Evolutionary conservation across 352 stramenopile genomes (phyloP).

Genomic region (Phytophthora sp.): DNA sequence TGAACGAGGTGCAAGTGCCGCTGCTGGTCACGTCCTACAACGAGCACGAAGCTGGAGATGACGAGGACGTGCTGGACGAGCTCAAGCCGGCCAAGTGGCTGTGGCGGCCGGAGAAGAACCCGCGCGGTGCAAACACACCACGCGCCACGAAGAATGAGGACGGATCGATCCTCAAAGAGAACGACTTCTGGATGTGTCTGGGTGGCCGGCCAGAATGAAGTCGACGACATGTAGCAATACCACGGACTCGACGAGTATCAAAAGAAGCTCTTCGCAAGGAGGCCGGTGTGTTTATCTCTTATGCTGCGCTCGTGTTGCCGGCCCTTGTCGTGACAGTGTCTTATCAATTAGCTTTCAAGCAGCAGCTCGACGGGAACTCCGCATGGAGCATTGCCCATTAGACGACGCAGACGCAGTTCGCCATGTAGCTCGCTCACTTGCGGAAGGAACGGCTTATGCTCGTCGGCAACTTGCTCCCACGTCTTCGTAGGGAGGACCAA

Average conservation of each 20-base stretch:
- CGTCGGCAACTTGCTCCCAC: slow-evolving; percentile 50
- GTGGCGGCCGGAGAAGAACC: slow-evolving; percentile 80
- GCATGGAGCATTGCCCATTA: slow-evolving; percentile 59
- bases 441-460: slow-evolving; percentile 49
- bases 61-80: slow-evolving; percentile 75
- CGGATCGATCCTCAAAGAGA: slow-evolving; percentile 70
- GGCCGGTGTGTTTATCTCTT: slow-evolving; percentile 15
- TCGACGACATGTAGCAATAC: not conserved
- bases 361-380: slow-evolving; percentile 46
- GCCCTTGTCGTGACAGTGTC: not conserved
- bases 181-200: slow-evolving; percentile 87
- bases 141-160: slow-evolving; percentile 68
- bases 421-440: slow-evolving; percentile 50
- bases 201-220: slow-evolving; percentile 24
- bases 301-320: slow-evolving; percentile 2
- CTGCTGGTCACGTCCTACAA: slow-evolving; percentile 90
- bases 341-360: slow-evolving; percentile 36
- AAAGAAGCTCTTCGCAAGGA: too few species aligned
- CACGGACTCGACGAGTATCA: too few species aligned
- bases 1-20: slow-evolving; percentile 57
- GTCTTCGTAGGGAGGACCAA: slow-evolving; percentile 59
- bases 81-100: slow-evolving; percentile 61
- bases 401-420: slow-evolving; percentile 59
- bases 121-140: slow-evolving; percentile 40
- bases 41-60: slow-evolving; percentile 75